Percentiles rank a stretch among this genome's conserved stretches.
phyloP scores from a whole-genome alignment of 2,329 filamentous ascomycete species.

The Colletotrichum musicola region DNA sequence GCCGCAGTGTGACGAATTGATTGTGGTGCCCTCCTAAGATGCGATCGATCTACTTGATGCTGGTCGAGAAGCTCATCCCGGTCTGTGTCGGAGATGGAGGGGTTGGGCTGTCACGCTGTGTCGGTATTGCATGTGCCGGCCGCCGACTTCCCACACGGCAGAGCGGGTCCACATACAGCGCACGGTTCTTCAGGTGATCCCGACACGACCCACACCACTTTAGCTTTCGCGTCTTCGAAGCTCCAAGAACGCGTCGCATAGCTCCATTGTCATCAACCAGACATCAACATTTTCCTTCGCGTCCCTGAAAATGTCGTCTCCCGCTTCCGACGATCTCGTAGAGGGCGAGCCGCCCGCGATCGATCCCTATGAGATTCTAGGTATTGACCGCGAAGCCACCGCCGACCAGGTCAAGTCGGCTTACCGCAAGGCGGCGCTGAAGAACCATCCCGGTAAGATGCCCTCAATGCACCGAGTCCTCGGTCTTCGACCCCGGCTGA shows the following conservation, averaged over 20 bases:
- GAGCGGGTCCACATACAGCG: not conserved
- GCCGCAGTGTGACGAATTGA: not conserved
- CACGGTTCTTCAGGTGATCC: not conserved
- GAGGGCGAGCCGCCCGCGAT: conserved; percentile 72
- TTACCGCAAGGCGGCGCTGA: conserved; percentile 91
- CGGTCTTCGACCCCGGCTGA: not conserved
- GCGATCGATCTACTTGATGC: too few species aligned
- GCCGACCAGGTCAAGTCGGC: conserved; percentile 86
- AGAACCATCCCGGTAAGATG: conserved; percentile 81
- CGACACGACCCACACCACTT: conserved; percentile 28
- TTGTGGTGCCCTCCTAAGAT: too few species aligned
- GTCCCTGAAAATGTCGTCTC: conserved; percentile 33
- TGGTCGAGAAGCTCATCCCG: too few species aligned
- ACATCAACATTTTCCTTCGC: conserved; percentile 3
- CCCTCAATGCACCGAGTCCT: not conserved
- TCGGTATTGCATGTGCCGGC: conserved; percentile 11
- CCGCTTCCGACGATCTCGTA: conserved; percentile 63
- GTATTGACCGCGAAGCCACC: conserved; percentile 77
- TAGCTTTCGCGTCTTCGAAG: conserved; percentile 36
- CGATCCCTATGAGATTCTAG: conserved; percentile 85
- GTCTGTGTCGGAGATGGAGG: too few species aligned
- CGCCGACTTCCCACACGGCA: not conserved
- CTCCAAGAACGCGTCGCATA: conserved; percentile 5
- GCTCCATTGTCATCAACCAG: conserved; percentile 4
- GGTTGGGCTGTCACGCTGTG: not conserved